Evolutionary conservation across 140 eudicot species (phyloP), one percentile per base, ranked within the genome.

Genomic region (Anethum foeniculum): DNA sequence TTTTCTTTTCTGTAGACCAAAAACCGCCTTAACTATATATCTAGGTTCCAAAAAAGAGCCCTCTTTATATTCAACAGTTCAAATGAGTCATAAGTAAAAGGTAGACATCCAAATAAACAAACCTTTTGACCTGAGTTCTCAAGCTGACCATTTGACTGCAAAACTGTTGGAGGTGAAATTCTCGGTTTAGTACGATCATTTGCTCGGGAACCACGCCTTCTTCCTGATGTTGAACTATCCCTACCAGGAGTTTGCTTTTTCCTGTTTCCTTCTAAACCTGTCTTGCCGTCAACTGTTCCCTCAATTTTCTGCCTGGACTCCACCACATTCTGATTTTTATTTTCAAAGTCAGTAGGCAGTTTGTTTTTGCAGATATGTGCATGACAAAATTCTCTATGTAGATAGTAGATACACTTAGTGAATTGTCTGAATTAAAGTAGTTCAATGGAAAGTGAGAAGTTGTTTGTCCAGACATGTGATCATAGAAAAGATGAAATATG

Each of bases 211-310:
- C 96, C 97, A 87, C 97, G 95, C 47, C 92, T 97, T 81, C 92
- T 86, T 76, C 93, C 91, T 60, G 96, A 83, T 86, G 82, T 80
- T 79, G 91, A 82, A 48, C 84, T 81, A 41, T 88, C 95, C 88
- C 88, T 92, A 71, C 93, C 91, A 85, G 97, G 95, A 78, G 88
- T 75, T 86, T 88, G 97, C 81, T 86, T 94, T 84, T 85, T 92
- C 84, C 81, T 94, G 85, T 80, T 90, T 80, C 83, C 87, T 81
- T 92, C 95, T 79, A 87, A 76, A 30, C 85, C 83, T 46, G 79
- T 81, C 89, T 88, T 90, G 68, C 62, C 56, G 28, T 91, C 97
- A 72, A 80, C 51, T 46, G 71, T 75, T 75, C 86, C 95, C 73
- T 82, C 86, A 75, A 28, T 69, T 77, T 86, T 90, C 80, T 89